These are phyloP conservation scores for Colletotrichum cereale DNA, from an alignment of 2,329 filamentous ascomycete genomes.

Conservation along the genomic window DNA sequence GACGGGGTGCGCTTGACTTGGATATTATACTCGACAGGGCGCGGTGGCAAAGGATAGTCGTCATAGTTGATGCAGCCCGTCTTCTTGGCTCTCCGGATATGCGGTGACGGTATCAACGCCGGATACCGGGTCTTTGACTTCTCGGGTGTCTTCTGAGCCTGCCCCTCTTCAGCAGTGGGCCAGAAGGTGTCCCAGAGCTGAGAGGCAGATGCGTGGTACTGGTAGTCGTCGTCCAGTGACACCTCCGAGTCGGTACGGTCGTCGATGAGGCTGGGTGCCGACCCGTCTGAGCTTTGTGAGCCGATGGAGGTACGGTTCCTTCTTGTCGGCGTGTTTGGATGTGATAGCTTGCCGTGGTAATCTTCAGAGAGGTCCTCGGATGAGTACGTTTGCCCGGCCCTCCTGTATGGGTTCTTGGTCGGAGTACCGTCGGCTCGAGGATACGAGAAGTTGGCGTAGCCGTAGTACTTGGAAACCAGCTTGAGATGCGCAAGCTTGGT, in stretches of 20 bases:
- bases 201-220: slow-evolving; percentile 58
- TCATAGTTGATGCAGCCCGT: slow-evolving; percentile 40
- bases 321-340: slow-evolving; percentile 40
- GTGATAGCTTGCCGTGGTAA: slow-evolving; percentile 8
- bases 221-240: slow-evolving; percentile 64
- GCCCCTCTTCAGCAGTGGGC: slow-evolving; percentile 44
- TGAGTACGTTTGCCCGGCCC: slow-evolving; percentile 38
- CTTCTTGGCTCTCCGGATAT: slow-evolving; percentile 41
- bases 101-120: slow-evolving; percentile 41
- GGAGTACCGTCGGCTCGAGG: slow-evolving; percentile 48
- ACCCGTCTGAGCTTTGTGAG: slow-evolving; percentile 53
- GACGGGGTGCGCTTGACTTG: slow-evolving; percentile 25
- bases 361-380: slow-evolving; percentile 32
- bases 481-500: slow-evolving; percentile 54
- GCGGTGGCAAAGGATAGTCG: slow-evolving; percentile 44
- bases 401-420: slow-evolving; percentile 35
- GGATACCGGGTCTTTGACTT: slow-evolving; percentile 38
- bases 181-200: slow-evolving; percentile 68
- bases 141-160: slow-evolving; percentile 31
- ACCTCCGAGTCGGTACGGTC: slow-evolving; percentile 64
- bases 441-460: slow-evolving; percentile 57
- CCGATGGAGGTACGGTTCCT: slow-evolving; percentile 57
- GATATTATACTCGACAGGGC: slow-evolving; percentile 41
- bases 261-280: slow-evolving; percentile 63
- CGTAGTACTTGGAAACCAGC: slow-evolving; percentile 55